A percentile compares a stretch with the other conserved stretches of the same genome.
Evolutionary conservation across 768 basidiomycete genomes (phyloP).

Genomic region (Suillus weaverae): DNA sequence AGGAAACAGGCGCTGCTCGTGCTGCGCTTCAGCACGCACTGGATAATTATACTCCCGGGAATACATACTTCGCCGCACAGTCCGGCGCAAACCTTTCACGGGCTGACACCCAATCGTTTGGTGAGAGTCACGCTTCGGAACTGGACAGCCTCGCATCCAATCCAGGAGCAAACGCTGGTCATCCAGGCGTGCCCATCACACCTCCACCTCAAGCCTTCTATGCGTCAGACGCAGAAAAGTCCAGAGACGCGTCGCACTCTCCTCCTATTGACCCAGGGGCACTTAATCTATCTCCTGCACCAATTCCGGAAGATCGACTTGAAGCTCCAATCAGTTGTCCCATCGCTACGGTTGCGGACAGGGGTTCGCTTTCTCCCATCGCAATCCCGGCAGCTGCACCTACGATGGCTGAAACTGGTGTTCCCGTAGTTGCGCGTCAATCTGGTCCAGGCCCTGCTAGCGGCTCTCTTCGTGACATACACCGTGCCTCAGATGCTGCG

Average conservation of each 20-base stretch:
- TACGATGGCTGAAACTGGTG: constrained; percentile 74
- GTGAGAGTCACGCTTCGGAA: constrained; percentile 79
- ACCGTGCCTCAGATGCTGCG: constrained; percentile 36
- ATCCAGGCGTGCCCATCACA: constrained; percentile 42
- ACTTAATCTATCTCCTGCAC: constrained; percentile 27
- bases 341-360: constrained; percentile 21
- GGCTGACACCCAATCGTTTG: constrained; percentile 80
- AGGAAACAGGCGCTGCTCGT: constrained; percentile 66
- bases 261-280: constrained; percentile 23
- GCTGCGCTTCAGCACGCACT: constrained; percentile 77
- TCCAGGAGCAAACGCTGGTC: constrained; percentile 21
- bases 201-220: constrained; percentile 37
- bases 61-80: constrained; percentile 51
- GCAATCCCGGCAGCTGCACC: constrained; percentile 43
- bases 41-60: constrained; percentile 75
- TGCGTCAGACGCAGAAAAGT: constrained; percentile 8
- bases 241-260: constrained; percentile 10
- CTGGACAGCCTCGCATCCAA: constrained; percentile 54
- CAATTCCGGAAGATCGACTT: constrained; percentile 21
- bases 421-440: constrained; percentile 61
- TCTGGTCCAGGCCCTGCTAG: constrained; percentile 64
- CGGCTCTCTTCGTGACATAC: constrained; percentile 60
- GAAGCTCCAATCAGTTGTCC: constrained; percentile 32
- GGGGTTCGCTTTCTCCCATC: constrained; percentile 5
- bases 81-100: constrained; percentile 54